These are phyloP conservation scores for Triadica sebifera DNA, from an alignment of 345 rosid genomes.

Conservation along the genomic window DNA sequence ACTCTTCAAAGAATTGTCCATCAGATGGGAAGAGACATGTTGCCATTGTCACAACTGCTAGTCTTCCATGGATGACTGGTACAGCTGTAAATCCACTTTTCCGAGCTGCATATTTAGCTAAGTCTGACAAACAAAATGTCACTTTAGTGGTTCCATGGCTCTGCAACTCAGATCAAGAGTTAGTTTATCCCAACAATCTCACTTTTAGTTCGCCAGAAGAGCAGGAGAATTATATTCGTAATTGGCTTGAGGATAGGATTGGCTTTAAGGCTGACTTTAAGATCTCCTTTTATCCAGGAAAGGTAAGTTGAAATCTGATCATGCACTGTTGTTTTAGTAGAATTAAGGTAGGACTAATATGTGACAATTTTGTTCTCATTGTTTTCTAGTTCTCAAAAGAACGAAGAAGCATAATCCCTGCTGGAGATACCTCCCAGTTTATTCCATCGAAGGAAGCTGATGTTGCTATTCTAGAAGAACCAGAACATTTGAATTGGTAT, in stretches of 20 bases:
- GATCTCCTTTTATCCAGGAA: slow-evolving; percentile 97
- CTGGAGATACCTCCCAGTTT: slow-evolving; percentile 93
- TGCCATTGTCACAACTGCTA: slow-evolving; percentile 93
- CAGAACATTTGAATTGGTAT: slow-evolving; percentile 97
- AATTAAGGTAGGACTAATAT: not conserved
- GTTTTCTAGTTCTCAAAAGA: slow-evolving; percentile 72
- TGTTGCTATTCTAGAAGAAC: slow-evolving; percentile 92
- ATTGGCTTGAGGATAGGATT: slow-evolving; percentile 90
- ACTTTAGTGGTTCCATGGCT: slow-evolving; percentile 99
- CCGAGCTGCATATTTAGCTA: slow-evolving; percentile 86
- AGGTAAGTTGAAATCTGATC: slow-evolving; percentile 45
- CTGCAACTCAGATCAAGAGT: slow-evolving; percentile 86
- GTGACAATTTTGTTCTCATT: slow-evolving; percentile 18
- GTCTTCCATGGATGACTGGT: slow-evolving; percentile 99
- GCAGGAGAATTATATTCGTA: slow-evolving; percentile 87
- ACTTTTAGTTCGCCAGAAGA: slow-evolving; percentile 93
- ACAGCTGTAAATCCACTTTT: slow-evolving; percentile 97
- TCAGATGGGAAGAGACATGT: slow-evolving; percentile 75
- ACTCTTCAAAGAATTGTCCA: slow-evolving; percentile 48
- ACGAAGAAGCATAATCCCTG: slow-evolving; percentile 91
- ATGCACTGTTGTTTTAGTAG: slow-evolving; percentile 2
- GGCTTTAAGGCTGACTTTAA: slow-evolving; percentile 88
- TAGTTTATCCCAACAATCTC: slow-evolving; percentile 82
- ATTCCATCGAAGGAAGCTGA: slow-evolving; percentile 88
- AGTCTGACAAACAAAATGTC: slow-evolving; percentile 78